phyloP scores from a whole-genome alignment of 106 monocot genomes.

The Posidonia australis region DNA sequence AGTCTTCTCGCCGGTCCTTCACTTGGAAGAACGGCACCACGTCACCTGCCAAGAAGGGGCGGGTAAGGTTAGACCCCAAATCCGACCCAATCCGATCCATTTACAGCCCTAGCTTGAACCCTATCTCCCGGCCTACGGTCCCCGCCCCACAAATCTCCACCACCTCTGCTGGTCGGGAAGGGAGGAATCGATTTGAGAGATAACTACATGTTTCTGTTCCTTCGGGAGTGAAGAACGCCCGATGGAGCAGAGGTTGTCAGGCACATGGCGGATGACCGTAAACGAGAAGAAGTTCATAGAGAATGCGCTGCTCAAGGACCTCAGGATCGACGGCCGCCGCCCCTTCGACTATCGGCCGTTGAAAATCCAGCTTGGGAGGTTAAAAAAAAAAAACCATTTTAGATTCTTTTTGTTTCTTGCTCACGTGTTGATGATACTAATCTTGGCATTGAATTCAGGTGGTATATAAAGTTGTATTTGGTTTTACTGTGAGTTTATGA shows the following conservation, averaged over 20 bases:
- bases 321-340: conserved; percentile 72
- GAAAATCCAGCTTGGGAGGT: conserved; percentile 70
- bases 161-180: neutral
- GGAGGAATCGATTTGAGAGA: neutral
- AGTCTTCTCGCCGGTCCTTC: too few species aligned
- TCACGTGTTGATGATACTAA: too few species aligned
- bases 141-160: neutral
- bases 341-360: conserved; percentile 68
- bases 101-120: too few species aligned
- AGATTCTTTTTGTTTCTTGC: neutral
- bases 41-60: too few species aligned
- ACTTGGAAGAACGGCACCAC: too few species aligned
- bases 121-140: neutral
- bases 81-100: too few species aligned
- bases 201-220: neutral
- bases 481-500: too few species aligned
- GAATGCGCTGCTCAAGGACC: conserved; percentile 40
- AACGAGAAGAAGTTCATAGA: conserved; percentile 93
- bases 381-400: neutral
- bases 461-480: too few species aligned
- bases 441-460: too few species aligned
- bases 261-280: conserved; percentile 36
- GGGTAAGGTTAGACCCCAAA: too few species aligned
- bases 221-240: neutral
- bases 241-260: conserved; percentile 37